Percentiles rank a stretch among this genome's conserved stretches.
phyloP scores from a whole-genome alignment of 73 alveolate species.

The Stentor coeruleus region DNA sequence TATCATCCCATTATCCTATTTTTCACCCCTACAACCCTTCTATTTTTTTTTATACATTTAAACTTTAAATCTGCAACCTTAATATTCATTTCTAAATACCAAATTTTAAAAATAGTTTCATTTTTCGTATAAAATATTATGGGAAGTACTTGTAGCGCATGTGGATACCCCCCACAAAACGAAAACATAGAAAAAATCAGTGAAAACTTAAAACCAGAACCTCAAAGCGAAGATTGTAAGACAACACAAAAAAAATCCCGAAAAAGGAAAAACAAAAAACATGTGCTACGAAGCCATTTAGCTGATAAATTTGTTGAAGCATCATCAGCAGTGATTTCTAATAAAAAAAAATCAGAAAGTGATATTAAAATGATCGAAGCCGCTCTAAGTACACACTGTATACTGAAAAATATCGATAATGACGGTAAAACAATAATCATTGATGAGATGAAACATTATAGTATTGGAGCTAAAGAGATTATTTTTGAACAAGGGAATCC shows the following conservation, averaged over 20 bases:
- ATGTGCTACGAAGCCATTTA: background rate
- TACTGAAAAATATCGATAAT: too few species aligned
- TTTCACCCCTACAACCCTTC: background rate
- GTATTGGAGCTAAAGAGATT: background rate
- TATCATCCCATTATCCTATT: too few species aligned
- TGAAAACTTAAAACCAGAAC: background rate
- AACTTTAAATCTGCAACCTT: background rate
- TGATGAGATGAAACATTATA: conserved; percentile 16
- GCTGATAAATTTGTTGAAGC: background rate
- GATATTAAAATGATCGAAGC: background rate
- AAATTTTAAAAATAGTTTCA: too few species aligned
- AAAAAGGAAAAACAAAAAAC: background rate
- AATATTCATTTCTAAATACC: background rate
- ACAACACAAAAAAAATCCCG: background rate
- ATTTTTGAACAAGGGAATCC: conserved; percentile 5
- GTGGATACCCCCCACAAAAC: background rate
- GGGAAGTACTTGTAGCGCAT: background rate
- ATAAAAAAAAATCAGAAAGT: background rate
- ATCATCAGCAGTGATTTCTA: background rate
- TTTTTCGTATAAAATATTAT: too few species aligned
- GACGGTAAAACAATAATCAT: background rate
- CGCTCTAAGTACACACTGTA: background rate
- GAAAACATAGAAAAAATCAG: background rate
- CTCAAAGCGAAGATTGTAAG: background rate
- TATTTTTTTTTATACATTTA: too few species aligned